Base-by-base conservation (phyloP, 331 rosid genomes). In the Spiraea crenata region DNA sequence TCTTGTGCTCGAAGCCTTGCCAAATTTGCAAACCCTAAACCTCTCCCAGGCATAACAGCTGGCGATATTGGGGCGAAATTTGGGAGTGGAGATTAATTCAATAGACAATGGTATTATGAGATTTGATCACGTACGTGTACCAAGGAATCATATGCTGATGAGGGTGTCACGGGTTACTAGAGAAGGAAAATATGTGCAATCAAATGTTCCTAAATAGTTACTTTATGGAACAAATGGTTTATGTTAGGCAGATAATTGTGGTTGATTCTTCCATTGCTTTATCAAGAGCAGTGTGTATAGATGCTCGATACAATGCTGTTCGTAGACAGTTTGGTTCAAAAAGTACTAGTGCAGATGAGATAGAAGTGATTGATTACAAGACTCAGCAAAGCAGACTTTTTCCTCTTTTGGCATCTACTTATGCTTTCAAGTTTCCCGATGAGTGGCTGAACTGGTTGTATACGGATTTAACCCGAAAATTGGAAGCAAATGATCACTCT, bases 221-320 rank as follows among this genome's bases (percentile, higher is more conserved):
- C 75, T 93, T 78, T 93, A 93, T 79, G 97, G 97, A 66, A 85
- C 98, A 11, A n/a, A 93, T 93, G 98, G 92, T 87, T 37, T 84
- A n/a, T 74, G 96, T 85, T 75, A 78, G 98, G 56, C 87, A 93
- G 71, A 38, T 68, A 12, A 93, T 93, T 69, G 98, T 90, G 10
- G 44, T 85, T 74, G 97, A 93, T 85, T 90, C 97, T 65, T 93
- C 97, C 1, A 57, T 25, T 79, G 92, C 96, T 69, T 84, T 93
- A 80, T 90, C 98, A 37, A 84, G 96, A 60, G 98, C 97, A 63
- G 96, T 93, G 70, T 93, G 98, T 78, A 93, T 90, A 78, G 97
- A 97, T 71, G 87, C 98, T 46, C 82, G 97, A 80, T 93, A 90
- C 69, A 93, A 97, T 79, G 90, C 87, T 73, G 97, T 90, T 81